Base-by-base conservation (phyloP, 2,329 filamentous ascomycete species). In the Aspergillus sp. region DNA sequence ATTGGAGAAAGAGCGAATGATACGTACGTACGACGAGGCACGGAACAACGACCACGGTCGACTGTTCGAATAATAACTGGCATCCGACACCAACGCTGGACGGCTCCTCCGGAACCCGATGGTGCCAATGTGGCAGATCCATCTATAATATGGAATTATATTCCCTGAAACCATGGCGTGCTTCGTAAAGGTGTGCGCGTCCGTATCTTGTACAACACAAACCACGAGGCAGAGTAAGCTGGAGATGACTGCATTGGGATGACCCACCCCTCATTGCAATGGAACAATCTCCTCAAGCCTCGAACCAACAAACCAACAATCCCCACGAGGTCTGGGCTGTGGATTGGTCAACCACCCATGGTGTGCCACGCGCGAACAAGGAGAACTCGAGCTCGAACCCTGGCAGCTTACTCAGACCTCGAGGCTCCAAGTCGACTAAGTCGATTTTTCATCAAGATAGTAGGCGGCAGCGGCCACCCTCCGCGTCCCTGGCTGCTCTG, bases 161-260 rank as follows among this genome's bases (percentile, higher is more conserved):
- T 22, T 15, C 2, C 34, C 13, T 37, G 15, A 37, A 37, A 13
- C 12, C 34, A 37, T n/a, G 15, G 6, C 15, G 12, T 6, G 44
- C 27, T 45, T 45, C 22, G 24, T 46, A 20, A 41, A 20, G 19
- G 34, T 7, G 22, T 37, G 27, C 48, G 22, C 13, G 13, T 20
- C 47, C 30, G 30, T 30, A 47, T 54, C 27, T 47, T 52, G 51
- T 54, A 20, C 42, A 39, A 54, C 51, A 30, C 40, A 45, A 45
- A 37, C 51, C 51, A 54, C 42, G 51, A 54, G 51, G 42, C 41
- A 40, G 30, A 45, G 30, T 17, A 47, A 30, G 33, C 48, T 34
- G 33, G 33, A 47, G 34, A 37, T 37, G 6, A 37, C 34, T 37
- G 34, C 7, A 9, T 30, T 30, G 15, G 34, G 34, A 37, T 37